A percentile compares a stretch with the other conserved stretches of the same genome.
Conservation (phyloP, 2,329 filamentous ascomycete genomes). For the Aspergillus neoniger region DNA sequence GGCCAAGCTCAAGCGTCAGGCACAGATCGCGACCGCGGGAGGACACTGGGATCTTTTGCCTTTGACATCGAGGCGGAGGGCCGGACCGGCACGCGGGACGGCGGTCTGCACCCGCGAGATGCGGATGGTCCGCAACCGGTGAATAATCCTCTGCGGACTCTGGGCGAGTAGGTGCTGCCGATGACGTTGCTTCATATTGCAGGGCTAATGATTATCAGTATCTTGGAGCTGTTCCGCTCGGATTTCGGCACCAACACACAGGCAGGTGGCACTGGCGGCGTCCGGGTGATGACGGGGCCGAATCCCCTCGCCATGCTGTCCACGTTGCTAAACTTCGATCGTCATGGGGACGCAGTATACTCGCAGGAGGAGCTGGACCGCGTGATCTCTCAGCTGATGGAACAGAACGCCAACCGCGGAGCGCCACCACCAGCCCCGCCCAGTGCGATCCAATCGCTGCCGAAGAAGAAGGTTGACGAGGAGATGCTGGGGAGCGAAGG, state of each 20-base stretch:
- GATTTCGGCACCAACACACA: constrained; percentile 20
- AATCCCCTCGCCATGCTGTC: constrained; percentile 51
- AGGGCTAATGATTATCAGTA: constrained; percentile 18
- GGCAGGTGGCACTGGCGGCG: constrained; percentile 20
- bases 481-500: constrained; percentile 70
- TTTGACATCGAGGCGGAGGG: constrained; percentile 9
- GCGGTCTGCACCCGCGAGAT: constrained; percentile 53
- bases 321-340: constrained; percentile 40
- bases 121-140: constrained; percentile 53
- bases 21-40: not conserved
- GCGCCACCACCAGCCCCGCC: constrained; percentile 80
- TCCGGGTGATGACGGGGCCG: constrained; percentile 26
- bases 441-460: constrained; percentile 70
- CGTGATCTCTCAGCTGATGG: constrained; percentile 85
- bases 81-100: constrained; percentile 12
- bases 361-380: constrained; percentile 87
- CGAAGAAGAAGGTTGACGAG: constrained; percentile 68
- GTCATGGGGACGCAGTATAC: constrained; percentile 79
- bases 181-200: not conserved
- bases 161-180: constrained; percentile 48
- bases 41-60: constrained; percentile 8
- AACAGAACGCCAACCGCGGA: constrained; percentile 70
- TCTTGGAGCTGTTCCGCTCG: constrained; percentile 32
- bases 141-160: constrained; percentile 48
- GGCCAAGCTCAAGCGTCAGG: not conserved